Percentiles rank a stretch among this genome's conserved stretches.
Evolutionary conservation across 257 asterid species (phyloP).

Genomic region (Schizonepeta tenuifolia): DNA sequence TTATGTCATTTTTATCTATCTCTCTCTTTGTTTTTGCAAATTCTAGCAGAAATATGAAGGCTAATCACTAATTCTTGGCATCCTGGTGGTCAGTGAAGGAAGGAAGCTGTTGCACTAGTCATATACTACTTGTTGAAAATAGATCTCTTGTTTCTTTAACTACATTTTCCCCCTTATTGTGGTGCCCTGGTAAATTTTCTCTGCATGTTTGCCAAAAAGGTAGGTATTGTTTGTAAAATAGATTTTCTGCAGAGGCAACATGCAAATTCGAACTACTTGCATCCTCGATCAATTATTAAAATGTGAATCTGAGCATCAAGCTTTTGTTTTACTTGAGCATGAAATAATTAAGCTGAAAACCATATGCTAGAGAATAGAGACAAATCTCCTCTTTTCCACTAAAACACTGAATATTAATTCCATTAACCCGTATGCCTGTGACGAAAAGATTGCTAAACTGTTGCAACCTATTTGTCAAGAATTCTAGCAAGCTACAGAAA

Average conservation of each 20-base stretch:
- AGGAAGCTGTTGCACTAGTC: conserved; percentile 16
- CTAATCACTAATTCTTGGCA: not conserved
- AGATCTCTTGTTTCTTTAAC: not conserved
- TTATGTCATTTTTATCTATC: not conserved
- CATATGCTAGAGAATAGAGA: not conserved
- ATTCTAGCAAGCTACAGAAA: conserved; percentile 21
- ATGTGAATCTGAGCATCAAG: conserved; percentile 11
- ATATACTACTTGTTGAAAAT: conserved; percentile 11
- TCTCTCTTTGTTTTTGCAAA: not conserved
- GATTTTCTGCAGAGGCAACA: conserved; percentile 2
- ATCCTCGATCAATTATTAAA: conserved; percentile 17
- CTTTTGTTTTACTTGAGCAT: conserved; percentile 2
- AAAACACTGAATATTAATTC: not conserved
- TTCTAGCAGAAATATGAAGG: not conserved
- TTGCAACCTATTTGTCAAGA: conserved; percentile 19
- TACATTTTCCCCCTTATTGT: not conserved
- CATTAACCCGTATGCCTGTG: conserved; percentile 16
- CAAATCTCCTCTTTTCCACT: not conserved
- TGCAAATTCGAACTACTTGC: conserved; percentile 3
- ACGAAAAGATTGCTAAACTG: not conserved
- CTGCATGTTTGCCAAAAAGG: not conserved
- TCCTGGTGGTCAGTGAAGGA: conserved; percentile 2
- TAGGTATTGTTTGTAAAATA: not conserved
- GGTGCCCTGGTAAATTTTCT: not conserved
- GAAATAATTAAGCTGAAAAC: conserved; percentile 3